phyloP scores from a whole-genome alignment of 1,139 yeast species.

The Geotrichum fermentans region DNA sequence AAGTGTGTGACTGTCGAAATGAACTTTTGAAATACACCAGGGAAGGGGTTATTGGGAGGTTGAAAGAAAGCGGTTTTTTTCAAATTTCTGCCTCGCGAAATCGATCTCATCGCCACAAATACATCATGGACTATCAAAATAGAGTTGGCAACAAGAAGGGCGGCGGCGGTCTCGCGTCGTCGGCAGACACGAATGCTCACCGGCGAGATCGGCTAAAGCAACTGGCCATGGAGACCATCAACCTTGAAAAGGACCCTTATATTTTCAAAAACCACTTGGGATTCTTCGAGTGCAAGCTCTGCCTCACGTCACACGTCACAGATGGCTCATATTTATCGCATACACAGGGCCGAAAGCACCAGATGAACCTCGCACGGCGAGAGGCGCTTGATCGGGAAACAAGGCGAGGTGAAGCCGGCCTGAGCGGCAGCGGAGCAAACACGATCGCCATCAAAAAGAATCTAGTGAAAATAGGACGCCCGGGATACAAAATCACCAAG shows the following conservation, averaged over 20 bases:
- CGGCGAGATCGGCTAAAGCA: constrained; percentile 60
- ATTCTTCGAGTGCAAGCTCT: constrained; percentile 65
- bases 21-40: background rate
- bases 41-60: background rate
- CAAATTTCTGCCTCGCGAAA: background rate
- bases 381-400: constrained; percentile 34
- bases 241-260: constrained; percentile 69
- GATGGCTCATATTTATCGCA: constrained; percentile 78
- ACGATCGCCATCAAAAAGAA: constrained; percentile 42
- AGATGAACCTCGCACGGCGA: constrained; percentile 59
- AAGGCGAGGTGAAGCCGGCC: constrained; percentile 16
- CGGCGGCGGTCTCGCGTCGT: constrained; percentile 71
- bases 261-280: constrained; percentile 72
- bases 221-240: constrained; percentile 57
- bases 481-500: constrained; percentile 62
- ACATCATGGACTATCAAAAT: constrained; percentile 52
- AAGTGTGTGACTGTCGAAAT: no score
- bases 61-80: background rate
- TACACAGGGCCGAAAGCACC: constrained; percentile 75
- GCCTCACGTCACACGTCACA: constrained; percentile 67
- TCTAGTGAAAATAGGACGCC: constrained; percentile 64
- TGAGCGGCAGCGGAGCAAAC: constrained; percentile 21
- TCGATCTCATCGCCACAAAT: background rate
- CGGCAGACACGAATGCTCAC: constrained; percentile 60
- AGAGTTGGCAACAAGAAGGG: constrained; percentile 57